Evolutionary conservation across 768 basidiomycete genomes (phyloP), one percentile per base, ranked within the genome.

Genomic region (Cystofilobasidium capitatum): DNA sequence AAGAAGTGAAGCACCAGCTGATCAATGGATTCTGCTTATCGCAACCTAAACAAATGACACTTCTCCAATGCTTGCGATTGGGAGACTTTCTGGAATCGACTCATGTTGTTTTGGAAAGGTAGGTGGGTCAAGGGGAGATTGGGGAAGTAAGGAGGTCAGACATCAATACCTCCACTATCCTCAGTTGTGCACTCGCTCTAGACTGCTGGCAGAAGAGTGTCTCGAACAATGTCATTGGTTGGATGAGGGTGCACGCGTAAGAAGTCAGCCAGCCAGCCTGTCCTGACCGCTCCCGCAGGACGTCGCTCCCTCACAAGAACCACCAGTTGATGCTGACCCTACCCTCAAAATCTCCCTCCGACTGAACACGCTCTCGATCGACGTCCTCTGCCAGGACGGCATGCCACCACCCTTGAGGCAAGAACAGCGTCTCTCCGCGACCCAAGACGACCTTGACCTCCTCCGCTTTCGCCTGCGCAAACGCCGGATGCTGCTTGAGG

Each of bases 391-490:
- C 51, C 12, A 55, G 51, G 9, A 68, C 66, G 14, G 37, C 49
- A 42, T 68, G 61, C 61, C 66, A 68, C 66, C 66, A 68, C 2
- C 54, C 61, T 36, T 62, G 42, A 8, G 61, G 66, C 6, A 68
- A 37, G 2, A 68, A 39, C 44, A 68, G 17, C 3, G 54, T 35
- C 26, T 68, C 66, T 17, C 66, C 66, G 39, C 29, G 51, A 24
- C 39, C 16, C 2, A 68, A 17, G 0, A n/a, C 16, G 22, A 68
- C 66, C 13, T 17, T 20, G 2, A 45, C 24, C 60, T 68, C 66
- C 10, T 22, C n/a, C 37, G 31, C 40, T 26, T 39, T 3, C 16
- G 60, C 66, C 20, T 51, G 40, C 2, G n/a, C 51, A 51, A 68
- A 68, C 1, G 12, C 5, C 12, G 66, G 51, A 36, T 36, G 62